Evolutionary conservation across 768 basidiomycete genomes (phyloP).

Genomic region (Mycena sanguinolenta): DNA sequence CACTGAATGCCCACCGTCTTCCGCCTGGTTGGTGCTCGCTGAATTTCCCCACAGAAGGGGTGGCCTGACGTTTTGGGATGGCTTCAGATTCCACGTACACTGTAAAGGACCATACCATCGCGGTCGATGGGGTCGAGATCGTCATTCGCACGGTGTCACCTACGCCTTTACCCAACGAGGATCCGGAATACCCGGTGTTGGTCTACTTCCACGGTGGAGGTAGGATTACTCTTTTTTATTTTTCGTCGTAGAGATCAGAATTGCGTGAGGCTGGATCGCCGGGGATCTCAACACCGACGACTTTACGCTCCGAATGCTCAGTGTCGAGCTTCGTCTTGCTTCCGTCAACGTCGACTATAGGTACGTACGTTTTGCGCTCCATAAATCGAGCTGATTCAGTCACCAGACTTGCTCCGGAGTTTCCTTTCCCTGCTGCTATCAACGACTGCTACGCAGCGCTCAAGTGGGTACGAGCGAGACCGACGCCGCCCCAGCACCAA

Average conservation of each 20-base stretch:
- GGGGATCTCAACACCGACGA: conserved; percentile 36
- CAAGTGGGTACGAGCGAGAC: conserved; percentile 23
- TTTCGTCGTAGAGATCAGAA: no score
- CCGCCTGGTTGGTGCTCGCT: no score
- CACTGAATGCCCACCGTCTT: no score
- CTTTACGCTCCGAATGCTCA: conserved; percentile 31
- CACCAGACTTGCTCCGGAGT: conserved; percentile 21
- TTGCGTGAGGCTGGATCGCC: conserved; percentile 8
- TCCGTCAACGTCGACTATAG: conserved; percentile 37
- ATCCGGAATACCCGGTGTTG: not conserved
- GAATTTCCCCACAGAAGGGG: no score
- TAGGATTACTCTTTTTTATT: not conserved
- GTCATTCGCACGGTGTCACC: no score
- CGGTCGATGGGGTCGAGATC: no score
- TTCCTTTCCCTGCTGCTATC: conserved; percentile 17
- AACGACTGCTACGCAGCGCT: conserved; percentile 24
- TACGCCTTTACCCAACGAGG: no score
- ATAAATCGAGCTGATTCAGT: not conserved
- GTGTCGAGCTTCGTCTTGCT: conserved; percentile 34
- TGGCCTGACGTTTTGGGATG: no score
- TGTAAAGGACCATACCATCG: no score
- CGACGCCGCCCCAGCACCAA: no score
- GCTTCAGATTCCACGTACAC: no score
- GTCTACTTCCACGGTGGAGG: not conserved
- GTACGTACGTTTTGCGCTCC: not conserved